Conservation (phyloP, 1,284 basidiomycete genomes). For the Naganishia albida region DNA sequence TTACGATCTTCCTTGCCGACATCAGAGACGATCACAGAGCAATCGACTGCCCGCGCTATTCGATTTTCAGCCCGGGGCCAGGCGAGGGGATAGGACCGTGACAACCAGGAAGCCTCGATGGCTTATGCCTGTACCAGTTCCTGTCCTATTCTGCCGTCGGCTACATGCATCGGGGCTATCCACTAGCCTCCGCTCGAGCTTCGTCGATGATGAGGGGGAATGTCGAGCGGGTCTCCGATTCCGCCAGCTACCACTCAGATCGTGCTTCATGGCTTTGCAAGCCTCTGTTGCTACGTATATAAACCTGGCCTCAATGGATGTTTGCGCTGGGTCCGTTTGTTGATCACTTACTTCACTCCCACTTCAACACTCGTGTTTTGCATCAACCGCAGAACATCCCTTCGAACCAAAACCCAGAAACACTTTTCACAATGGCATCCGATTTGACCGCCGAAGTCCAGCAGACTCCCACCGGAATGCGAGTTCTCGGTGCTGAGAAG, state of each 20-base stretch:
- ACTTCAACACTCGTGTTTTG: conserved; percentile 29
- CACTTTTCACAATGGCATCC: conserved; percentile 43
- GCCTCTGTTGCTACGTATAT: conserved; percentile 8
- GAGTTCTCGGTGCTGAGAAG: conserved; percentile 47
- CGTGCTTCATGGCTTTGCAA: conserved; percentile 7
- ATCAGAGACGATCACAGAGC: background rate
- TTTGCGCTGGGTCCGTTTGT: background rate
- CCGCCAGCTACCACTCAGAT: conserved; percentile 8
- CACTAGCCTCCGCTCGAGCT: conserved; percentile 7
- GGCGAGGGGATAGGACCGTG: background rate
- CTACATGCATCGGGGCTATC: background rate
- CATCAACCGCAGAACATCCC: conserved; percentile 28
- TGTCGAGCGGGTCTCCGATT: conserved; percentile 4
- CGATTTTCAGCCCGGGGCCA: background rate
- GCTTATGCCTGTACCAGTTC: background rate
- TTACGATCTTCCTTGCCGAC: background rate
- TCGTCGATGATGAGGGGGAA: conserved; percentile 17
- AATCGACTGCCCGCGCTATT: conserved; percentile 13
- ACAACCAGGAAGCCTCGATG: conserved; percentile 13
- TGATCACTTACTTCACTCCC: background rate
- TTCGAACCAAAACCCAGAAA: background rate
- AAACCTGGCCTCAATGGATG: background rate
- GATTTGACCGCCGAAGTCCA: conserved; percentile 53
- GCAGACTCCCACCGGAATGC: conserved; percentile 45
- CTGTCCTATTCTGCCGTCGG: conserved; percentile 18